Evolutionary conservation across 2,329 filamentous ascomycete genomes (phyloP), one percentile per base, ranked within the genome.

Genomic region (Aureobasidium sp.): DNA sequence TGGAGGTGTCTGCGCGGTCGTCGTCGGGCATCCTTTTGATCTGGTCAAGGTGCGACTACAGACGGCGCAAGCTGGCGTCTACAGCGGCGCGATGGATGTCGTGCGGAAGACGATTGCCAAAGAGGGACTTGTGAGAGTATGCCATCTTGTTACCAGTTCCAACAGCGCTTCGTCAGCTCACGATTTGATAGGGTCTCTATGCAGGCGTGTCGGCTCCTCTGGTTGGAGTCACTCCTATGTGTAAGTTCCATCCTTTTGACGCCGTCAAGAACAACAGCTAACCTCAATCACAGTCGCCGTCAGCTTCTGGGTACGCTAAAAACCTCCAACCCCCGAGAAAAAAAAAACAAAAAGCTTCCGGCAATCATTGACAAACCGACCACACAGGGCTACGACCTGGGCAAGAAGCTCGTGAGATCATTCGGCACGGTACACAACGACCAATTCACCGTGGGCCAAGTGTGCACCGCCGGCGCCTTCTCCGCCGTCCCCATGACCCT

Each of bases 141-240:
- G 56, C 14, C 37, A 12, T n/a, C 29, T 21, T 27, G 14, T 16
- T 10, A 5, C n/a, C n/a, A n/a, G n/a, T 8, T 10, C 21, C 14
- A 17, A 6, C 5, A 1, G 16, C 27, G 16, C 19, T 11, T 17
- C 45, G 10, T n/a, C 25, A 4, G 21, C 35, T 53, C 6, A 56
- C 37, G 30, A 21, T 38, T 10, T 4, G 51, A 11, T 73, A 87
- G 70, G 93, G 93, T 7, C 71, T 98, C 57, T 98, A 98, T 71
- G 93, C 93, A n/a, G 93, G 93, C 69, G 91, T 98, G 40, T 93
- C 87, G 62, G 93, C 93, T 63, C 93, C 93, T 39, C 74, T 98
- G 58, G 87, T 96, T 8, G 93, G 93, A 51, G 93, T 98, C 14
- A 98, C 93, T 57, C 93, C 93, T 53, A 98, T 98, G 93, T 98